Evolutionary conservation across 108 stramenopile species (phyloP).

Genomic region (Cyclotella atomus): DNA sequence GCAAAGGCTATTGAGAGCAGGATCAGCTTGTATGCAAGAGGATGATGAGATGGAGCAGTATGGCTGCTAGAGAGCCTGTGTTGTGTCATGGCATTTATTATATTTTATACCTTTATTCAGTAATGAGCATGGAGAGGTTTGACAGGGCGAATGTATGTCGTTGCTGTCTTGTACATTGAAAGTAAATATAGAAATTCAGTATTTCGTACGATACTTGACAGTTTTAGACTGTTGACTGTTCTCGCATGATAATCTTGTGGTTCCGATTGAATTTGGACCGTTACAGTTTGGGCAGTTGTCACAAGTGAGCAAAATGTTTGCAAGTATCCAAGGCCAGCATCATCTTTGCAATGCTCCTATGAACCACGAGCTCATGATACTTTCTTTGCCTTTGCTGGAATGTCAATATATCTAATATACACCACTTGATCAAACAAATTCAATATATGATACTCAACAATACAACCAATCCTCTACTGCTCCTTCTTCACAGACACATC

Average conservation of each 20-base stretch:
- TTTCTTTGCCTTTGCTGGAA: too few relatives aligned
- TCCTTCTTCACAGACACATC: background rate
- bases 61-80: background rate
- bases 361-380: too few relatives aligned
- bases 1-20: slow-evolving; percentile 11
- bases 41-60: slow-evolving; percentile 11
- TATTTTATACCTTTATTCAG: background rate
- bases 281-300: too few relatives aligned
- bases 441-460: background rate
- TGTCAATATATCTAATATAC: too few relatives aligned
- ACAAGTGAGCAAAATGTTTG: too few relatives aligned
- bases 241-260: too few relatives aligned
- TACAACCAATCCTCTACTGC: background rate
- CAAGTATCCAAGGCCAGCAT: too few relatives aligned
- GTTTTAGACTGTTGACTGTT: background rate
- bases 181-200: background rate
- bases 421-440: too few relatives aligned
- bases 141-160: too few relatives aligned
- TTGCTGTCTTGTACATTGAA: background rate
- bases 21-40: background rate
- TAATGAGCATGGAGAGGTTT: too few relatives aligned
- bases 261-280: too few relatives aligned
- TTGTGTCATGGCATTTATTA: background rate
- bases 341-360: too few relatives aligned
- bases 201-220: background rate